Conservation (phyloP, 202 grass and related monocot species). For the Panicum hallii region DNA sequence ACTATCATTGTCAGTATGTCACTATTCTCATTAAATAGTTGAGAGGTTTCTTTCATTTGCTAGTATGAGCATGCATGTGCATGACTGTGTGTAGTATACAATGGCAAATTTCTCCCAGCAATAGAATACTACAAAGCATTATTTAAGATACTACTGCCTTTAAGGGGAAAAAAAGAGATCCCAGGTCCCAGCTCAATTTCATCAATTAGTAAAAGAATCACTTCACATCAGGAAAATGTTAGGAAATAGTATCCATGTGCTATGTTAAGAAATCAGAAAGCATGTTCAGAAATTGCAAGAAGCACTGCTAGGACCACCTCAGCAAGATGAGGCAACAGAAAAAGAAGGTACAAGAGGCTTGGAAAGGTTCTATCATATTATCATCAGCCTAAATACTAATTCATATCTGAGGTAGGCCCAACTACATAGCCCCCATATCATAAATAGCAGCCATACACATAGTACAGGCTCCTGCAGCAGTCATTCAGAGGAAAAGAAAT, state of each 20-base stretch:
- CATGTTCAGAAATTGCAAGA: conserved; percentile 14
- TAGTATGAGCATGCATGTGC: neutral
- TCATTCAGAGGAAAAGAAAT: neutral
- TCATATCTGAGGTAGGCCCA: neutral
- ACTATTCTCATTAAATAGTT: conserved; percentile 5
- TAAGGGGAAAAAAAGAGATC: neutral
- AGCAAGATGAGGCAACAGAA: neutral
- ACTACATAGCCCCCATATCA: neutral
- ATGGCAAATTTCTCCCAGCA: neutral
- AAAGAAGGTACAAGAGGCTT: neutral
- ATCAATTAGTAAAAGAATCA: neutral
- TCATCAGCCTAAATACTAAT: neutral
- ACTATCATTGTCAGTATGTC: neutral
- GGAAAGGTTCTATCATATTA: neutral
- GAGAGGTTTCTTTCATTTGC: neutral
- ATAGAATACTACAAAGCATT: conserved; percentile 1
- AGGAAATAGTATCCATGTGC: neutral
- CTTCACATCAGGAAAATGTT: conserved; percentile 11
- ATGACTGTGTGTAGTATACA: neutral
- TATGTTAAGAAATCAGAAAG: conserved; percentile 14
- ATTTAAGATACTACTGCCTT: neutral
- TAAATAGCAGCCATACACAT: conserved; percentile 3
- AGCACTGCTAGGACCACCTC: neutral
- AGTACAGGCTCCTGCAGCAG: neutral
- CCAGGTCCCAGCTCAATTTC: neutral